Evolutionary conservation across 1,139 yeast species (phyloP).

Genomic region (Geotrichum aggregatum): DNA sequence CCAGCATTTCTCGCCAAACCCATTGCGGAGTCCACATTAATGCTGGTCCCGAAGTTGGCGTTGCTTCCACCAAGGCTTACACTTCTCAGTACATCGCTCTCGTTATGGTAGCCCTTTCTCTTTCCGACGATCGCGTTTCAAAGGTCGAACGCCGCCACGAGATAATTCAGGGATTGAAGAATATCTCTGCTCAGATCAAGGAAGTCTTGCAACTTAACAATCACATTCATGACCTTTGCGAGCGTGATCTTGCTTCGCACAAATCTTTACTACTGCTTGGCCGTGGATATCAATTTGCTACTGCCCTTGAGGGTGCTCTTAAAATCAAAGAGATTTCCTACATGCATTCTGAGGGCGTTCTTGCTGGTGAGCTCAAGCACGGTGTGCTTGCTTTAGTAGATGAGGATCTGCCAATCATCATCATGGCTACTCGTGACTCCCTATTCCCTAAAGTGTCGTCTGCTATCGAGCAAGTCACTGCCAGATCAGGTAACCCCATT

Average conservation of each 20-base stretch:
- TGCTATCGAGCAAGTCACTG: slow-evolving; percentile 94
- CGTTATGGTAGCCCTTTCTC: slow-evolving; percentile 91
- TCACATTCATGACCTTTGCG: slow-evolving; percentile 66
- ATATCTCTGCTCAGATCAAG: slow-evolving; percentile 81
- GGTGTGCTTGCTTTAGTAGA: slow-evolving; percentile 97
- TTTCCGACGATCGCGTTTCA: slow-evolving; percentile 86
- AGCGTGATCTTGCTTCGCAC: slow-evolving; percentile 65
- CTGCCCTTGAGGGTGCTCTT: slow-evolving; percentile 97
- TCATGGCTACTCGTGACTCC: slow-evolving; percentile 94
- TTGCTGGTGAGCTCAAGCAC: slow-evolving; percentile 98
- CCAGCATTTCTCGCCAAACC: slow-evolving; percentile 90
- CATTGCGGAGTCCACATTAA: slow-evolving; percentile 99
- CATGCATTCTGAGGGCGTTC: slow-evolving; percentile 98
- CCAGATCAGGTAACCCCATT: slow-evolving; percentile 96
- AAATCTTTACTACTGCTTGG: slow-evolving; percentile 88
- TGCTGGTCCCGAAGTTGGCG: slow-evolving; percentile 99
- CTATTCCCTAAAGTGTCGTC: slow-evolving; percentile 94
- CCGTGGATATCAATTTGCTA: slow-evolving; percentile 95
- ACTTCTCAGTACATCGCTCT: slow-evolving; percentile 98
- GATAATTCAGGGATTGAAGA: slow-evolving; percentile 79
- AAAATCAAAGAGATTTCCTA: slow-evolving; percentile 97
- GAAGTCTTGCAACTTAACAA: slow-evolving; percentile 65
- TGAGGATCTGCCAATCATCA: slow-evolving; percentile 86
- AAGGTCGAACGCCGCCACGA: slow-evolving; percentile 70
- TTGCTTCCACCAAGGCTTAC: slow-evolving; percentile 98